A percentile compares a stretch with the other conserved stretches of the same genome.
phyloP scores from a whole-genome alignment of 495 filamentous ascomycete species.

The Aspergillus sclerotiicarbonarius region DNA sequence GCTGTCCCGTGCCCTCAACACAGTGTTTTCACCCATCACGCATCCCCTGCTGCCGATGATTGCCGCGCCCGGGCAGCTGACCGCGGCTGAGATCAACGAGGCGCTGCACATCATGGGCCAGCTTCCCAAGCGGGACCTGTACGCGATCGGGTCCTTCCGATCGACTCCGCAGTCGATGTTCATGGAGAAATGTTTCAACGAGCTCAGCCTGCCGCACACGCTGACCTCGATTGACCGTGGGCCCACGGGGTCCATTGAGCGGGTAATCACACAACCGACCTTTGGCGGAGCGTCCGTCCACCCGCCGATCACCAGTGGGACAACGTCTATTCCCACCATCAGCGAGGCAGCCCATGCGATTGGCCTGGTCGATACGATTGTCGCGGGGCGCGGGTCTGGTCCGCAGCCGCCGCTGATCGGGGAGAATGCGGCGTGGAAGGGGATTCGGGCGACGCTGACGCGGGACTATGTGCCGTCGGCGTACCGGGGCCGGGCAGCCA shows the following conservation, averaged over 20 bases:
- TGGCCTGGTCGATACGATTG: conserved; percentile 76
- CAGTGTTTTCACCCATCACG: conserved; percentile 81
- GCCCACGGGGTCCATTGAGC: conserved; percentile 59
- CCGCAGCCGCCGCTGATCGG: conserved; percentile 55
- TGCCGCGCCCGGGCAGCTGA: conserved; percentile 79
- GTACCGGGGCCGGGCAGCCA: conserved; percentile 69
- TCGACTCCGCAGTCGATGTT: conserved; percentile 75
- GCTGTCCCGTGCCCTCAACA: conserved; percentile 75
- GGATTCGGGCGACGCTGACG: conserved; percentile 74
- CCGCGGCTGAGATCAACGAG: conserved; percentile 77
- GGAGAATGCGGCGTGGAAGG: conserved; percentile 81
- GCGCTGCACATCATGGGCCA: conserved; percentile 76
- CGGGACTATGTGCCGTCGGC: conserved; percentile 79
- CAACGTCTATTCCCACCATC: conserved; percentile 58
- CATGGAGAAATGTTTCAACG: conserved; percentile 86
- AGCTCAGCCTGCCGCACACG: conserved; percentile 77
- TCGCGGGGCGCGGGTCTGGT: conserved; percentile 36
- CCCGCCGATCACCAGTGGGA: conserved; percentile 56
- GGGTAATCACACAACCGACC: conserved; percentile 62
- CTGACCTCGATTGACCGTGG: conserved; percentile 73
- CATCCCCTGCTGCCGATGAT: conserved; percentile 81
- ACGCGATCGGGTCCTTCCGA: conserved; percentile 71
- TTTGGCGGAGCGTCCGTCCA: conserved; percentile 81
- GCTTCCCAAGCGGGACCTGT: conserved; percentile 73
- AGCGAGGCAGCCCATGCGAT: conserved; percentile 73